These are phyloP conservation scores for Diaporthe velutina DNA, from an alignment of 2,329 filamentous ascomycete species.

Conservation along the genomic window DNA sequence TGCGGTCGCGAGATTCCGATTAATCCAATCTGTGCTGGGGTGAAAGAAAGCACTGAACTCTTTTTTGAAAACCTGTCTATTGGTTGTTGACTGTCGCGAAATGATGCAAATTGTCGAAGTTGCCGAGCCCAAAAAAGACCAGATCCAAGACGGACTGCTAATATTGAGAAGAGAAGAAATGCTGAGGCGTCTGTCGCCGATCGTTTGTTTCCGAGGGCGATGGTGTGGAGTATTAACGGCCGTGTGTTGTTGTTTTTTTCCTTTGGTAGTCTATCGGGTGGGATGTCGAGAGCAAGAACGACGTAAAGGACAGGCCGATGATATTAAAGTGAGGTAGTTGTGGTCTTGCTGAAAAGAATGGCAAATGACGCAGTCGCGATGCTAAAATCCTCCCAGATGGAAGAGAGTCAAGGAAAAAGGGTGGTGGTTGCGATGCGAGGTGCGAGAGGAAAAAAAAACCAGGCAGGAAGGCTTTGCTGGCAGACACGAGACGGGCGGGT, in stretches of 20 bases:
- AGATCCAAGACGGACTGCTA: conserved; percentile 29
- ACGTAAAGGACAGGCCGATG: conserved; percentile 35
- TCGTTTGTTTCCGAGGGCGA: conserved; percentile 5
- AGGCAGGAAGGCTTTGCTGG: conserved; percentile 18
- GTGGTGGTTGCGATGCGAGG: conserved; percentile 28
- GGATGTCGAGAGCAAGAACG: conserved; percentile 28
- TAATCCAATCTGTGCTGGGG: conserved; percentile 34
- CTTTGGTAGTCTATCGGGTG: conserved; percentile 22
- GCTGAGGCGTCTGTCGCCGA: conserved; percentile 21
- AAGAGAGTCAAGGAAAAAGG: conserved; percentile 33
- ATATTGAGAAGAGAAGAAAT: conserved; percentile 33
- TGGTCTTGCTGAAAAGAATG: conserved; percentile 33
- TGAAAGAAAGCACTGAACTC: neutral
- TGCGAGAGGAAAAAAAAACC: conserved; percentile 12
- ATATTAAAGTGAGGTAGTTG: conserved; percentile 33
- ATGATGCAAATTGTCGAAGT: conserved; percentile 33
- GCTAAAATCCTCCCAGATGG: conserved; percentile 35
- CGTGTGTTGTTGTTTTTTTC: conserved; percentile 11
- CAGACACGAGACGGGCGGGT: conserved; percentile 30
- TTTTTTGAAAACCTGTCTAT: conserved; percentile 24
- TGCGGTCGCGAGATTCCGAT: conserved; percentile 22
- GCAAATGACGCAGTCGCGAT: conserved; percentile 38
- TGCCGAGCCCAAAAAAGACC: conserved; percentile 25
- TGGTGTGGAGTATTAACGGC: conserved; percentile 22
- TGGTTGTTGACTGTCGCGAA: conserved; percentile 29